These are phyloP conservation scores for Geosmithia putterillii DNA, from an alignment of 2,329 filamentous ascomycete species.

Conservation along the genomic window DNA sequence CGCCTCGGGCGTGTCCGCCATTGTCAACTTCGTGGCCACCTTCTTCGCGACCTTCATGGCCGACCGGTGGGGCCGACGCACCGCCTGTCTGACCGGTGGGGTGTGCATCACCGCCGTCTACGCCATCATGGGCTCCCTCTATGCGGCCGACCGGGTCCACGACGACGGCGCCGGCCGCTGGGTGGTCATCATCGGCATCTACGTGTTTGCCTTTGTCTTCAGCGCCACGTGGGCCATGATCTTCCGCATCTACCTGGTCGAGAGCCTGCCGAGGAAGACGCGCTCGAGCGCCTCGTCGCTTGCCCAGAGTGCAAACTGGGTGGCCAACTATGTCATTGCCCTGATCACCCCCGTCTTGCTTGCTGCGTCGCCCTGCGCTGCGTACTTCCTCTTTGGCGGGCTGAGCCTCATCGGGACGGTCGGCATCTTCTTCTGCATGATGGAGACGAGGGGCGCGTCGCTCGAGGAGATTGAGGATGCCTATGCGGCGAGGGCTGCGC, in stretches of 20 bases:
- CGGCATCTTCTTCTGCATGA: constrained; percentile 20
- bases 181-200: constrained; percentile 39
- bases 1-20: constrained; percentile 46
- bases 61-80: constrained; percentile 44
- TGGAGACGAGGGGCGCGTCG: constrained; percentile 21
- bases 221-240: constrained; percentile 40
- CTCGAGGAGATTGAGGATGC: constrained; percentile 1
- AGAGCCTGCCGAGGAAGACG: constrained; percentile 44
- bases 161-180: constrained; percentile 26
- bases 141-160: constrained; percentile 31
- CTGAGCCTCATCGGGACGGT: constrained; percentile 19
- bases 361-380: constrained; percentile 19
- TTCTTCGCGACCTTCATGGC: constrained; percentile 43
- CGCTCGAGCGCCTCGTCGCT: constrained; percentile 40
- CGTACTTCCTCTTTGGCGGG: constrained; percentile 28
- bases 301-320: constrained; percentile 23
- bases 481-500: not conserved
- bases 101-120: constrained; percentile 34
- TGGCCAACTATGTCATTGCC: constrained; percentile 27
- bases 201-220: constrained; percentile 33
- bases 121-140: constrained; percentile 39
- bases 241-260: constrained; percentile 41
- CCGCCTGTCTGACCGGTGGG: constrained; percentile 40
- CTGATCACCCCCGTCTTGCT: constrained; percentile 25
- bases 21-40: constrained; percentile 44